phyloP scores from a whole-genome alignment of 257 asterid genomes.

The Rauvolfia tetraphylla region DNA sequence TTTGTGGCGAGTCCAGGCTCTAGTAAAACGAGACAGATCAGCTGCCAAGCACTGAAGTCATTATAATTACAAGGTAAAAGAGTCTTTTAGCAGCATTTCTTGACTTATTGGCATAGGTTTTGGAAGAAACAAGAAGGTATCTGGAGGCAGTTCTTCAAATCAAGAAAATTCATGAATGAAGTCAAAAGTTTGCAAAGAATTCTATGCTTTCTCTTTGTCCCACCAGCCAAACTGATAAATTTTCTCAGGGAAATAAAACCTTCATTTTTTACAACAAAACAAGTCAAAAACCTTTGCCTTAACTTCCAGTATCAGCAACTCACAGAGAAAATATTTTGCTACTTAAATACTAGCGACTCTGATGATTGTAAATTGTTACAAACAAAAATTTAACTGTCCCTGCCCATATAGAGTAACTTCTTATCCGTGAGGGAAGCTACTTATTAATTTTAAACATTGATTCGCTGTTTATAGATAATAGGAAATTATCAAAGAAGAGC shows the following conservation, averaged over 20 bases:
- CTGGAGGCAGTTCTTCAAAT: background rate
- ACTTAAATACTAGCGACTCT: background rate
- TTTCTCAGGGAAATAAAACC: background rate
- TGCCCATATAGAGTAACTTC: background rate
- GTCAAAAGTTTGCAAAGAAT: background rate
- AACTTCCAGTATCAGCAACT: background rate
- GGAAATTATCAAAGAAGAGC: background rate
- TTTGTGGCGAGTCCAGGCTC: background rate
- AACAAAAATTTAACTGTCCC: background rate
- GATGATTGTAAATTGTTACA: background rate
- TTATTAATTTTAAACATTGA: background rate
- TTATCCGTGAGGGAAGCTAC: background rate
- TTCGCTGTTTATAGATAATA: background rate
- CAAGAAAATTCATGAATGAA: background rate
- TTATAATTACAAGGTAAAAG: background rate
- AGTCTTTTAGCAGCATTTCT: background rate
- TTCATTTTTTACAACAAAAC: background rate
- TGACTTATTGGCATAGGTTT: background rate
- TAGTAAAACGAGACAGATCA: background rate
- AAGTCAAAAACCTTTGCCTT: background rate
- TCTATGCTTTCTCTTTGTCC: background rate
- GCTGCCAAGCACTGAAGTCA: background rate
- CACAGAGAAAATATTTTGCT: background rate
- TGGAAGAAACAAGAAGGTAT: background rate
- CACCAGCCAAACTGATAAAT: too few relatives aligned